Percentiles rank a stretch among this genome's conserved stretches.
phyloP scores from a whole-genome alignment of 805 yeast species.

The Yarrowia yakushimensis region DNA sequence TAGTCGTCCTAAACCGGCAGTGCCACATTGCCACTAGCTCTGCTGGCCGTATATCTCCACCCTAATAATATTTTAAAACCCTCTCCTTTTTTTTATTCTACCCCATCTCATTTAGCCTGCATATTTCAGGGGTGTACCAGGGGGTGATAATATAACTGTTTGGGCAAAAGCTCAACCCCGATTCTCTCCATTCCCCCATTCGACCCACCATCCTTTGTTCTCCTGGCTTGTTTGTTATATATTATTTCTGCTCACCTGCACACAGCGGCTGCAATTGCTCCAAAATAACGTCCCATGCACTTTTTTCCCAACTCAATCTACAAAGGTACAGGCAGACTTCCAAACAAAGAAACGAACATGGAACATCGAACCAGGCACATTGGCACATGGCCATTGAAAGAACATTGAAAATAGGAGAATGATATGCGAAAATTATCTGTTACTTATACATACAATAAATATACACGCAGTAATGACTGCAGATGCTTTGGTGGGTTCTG shows the following conservation, averaged over 20 bases:
- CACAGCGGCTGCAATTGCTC: neutral
- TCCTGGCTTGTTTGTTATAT: neutral
- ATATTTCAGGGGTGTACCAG: neutral
- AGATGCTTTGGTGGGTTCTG: neutral
- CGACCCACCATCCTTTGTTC: neutral
- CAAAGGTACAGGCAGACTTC: neutral
- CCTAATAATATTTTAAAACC: neutral
- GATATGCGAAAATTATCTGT: constrained; percentile 12
- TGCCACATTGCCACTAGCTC: neutral
- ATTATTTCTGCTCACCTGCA: neutral
- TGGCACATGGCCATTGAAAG: neutral
- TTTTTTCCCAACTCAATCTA: neutral
- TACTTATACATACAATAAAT: constrained; percentile 21
- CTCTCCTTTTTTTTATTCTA: neutral
- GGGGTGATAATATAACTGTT: neutral
- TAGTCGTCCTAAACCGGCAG: neutral
- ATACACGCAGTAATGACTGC: constrained; percentile 22
- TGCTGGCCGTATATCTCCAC: neutral
- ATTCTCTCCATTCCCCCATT: too few species aligned
- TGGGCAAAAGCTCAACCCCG: too few species aligned
- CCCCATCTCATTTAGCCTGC: neutral
- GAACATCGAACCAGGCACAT: too few species aligned
- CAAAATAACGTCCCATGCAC: neutral
- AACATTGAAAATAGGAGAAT: neutral
- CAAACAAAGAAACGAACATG: too few species aligned